Conservation (phyloP, 148 eudicot genomes). For the Cornus florida region DNA sequence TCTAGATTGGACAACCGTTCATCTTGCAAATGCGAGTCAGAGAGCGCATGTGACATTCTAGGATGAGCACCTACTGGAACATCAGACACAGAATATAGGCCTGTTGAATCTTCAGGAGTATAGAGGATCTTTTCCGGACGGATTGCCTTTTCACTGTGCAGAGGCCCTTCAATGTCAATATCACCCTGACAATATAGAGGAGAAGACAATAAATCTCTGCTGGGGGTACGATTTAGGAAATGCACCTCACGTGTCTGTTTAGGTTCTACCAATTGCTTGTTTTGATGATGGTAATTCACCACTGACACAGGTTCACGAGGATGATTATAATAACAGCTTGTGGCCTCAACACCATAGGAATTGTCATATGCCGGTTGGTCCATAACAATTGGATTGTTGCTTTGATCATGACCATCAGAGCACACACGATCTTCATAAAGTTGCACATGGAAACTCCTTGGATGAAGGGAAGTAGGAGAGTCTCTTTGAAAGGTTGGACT, state of each 20-base stretch:
- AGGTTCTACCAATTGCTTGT: conserved; percentile 13
- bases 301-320: conserved; percentile 5
- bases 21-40: conserved; percentile 54
- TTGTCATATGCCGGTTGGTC: conserved; percentile 35
- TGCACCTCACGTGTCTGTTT: conserved; percentile 11
- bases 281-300: conserved; percentile 6
- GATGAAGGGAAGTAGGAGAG: conserved; percentile 45
- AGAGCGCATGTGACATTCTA: conserved; percentile 39
- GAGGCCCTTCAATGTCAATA: conserved; percentile 16
- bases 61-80: conserved; percentile 35
- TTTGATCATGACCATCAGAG: conserved; percentile 28
- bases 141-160: conserved; percentile 24
- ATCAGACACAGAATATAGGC: conserved; percentile 31
- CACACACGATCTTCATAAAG: conserved; percentile 41
- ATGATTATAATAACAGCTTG: conserved; percentile 12
- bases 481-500: conserved; percentile 45
- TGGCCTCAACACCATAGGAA: conserved; percentile 17
- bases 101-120: conserved; percentile 38
- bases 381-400: conserved; percentile 27
- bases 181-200: conserved; percentile 25
- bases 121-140: conserved; percentile 39
- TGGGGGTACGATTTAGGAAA: conserved; percentile 26
- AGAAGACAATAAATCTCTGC: conserved; percentile 36
- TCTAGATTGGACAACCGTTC: conserved; percentile 38
- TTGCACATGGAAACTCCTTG: conserved; percentile 26